Percentiles rank a stretch among this genome's conserved stretches.
These are phyloP conservation scores for Saccharomycopsis capsularis DNA, from an alignment of 805 yeast species.

Conservation along the genomic window DNA sequence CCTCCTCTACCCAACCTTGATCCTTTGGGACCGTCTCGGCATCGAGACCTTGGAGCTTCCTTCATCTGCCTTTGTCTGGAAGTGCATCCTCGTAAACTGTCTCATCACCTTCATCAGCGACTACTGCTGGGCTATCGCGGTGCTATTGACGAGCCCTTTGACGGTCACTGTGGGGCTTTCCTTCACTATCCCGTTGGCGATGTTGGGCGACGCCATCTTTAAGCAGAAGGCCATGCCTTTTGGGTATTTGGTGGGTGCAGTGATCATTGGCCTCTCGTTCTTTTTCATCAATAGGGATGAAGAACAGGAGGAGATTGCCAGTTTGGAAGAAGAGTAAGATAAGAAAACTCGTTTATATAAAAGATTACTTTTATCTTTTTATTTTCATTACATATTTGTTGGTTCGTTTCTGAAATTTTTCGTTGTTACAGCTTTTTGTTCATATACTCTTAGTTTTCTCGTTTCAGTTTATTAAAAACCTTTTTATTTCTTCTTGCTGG, in stretches of 20 bases:
- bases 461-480: no score
- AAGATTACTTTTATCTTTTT: no score
- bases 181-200: slow-evolving; percentile 88
- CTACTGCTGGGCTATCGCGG: slow-evolving; percentile 94
- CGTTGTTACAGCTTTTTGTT: no score
- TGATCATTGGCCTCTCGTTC: slow-evolving; percentile 73
- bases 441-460: no score
- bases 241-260: slow-evolving; percentile 72
- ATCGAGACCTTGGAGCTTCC: slow-evolving; percentile 74
- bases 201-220: slow-evolving; percentile 79
- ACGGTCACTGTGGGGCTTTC: slow-evolving; percentile 94
- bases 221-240: slow-evolving; percentile 55
- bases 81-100: slow-evolving; percentile 58
- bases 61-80: slow-evolving; percentile 26
- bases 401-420: no score
- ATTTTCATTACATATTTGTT: no score
- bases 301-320: slow-evolving; percentile 41
- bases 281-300: slow-evolving; percentile 77
- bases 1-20: slow-evolving; percentile 74
- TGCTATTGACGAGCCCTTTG: slow-evolving; percentile 85
- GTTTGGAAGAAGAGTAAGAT: no score
- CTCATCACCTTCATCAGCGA: slow-evolving; percentile 79
- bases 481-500: no score
- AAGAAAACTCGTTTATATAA: no score
- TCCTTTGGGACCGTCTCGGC: slow-evolving; percentile 55